A percentile compares a stretch with the other conserved stretches of the same genome.
Evolutionary conservation across 495 filamentous ascomycete genomes (phyloP).

Genomic region (Ramalina intermedia): DNA sequence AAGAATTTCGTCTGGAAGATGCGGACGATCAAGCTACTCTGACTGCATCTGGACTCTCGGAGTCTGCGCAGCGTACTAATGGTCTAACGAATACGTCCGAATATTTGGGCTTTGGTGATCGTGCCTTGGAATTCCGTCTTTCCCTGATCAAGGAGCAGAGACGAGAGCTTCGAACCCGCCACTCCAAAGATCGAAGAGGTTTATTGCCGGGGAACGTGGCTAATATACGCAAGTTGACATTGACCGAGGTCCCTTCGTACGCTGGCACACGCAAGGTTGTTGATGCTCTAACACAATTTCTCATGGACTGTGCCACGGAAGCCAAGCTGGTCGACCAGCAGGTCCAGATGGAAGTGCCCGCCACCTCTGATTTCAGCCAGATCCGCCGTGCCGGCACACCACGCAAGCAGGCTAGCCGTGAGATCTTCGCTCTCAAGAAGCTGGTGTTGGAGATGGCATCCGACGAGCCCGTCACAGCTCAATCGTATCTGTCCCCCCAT

Average conservation of each 20-base stretch:
- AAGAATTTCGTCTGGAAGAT: conserved; percentile 1
- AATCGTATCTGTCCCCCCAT: conserved; percentile 16
- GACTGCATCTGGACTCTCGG: conserved; percentile 9
- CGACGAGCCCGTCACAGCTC: conserved; percentile 20
- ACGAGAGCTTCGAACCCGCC: conserved; percentile 3
- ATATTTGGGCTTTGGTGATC: not conserved
- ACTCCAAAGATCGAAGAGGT: conserved; percentile 6
- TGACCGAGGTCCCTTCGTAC: conserved; percentile 46
- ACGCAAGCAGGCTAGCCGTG: conserved; percentile 27
- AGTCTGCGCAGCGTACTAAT: conserved; percentile 18
- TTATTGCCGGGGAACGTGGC: conserved; percentile 21
- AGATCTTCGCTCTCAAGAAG: conserved; percentile 39
- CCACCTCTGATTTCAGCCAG: conserved; percentile 31
- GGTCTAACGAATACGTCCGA: conserved; percentile 16
- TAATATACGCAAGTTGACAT: conserved; percentile 37
- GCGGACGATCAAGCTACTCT: conserved; percentile 1
- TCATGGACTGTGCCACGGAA: conserved; percentile 46
- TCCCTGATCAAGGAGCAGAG: conserved; percentile 8
- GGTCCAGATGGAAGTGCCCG: conserved; percentile 33
- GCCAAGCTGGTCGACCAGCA: conserved; percentile 38
- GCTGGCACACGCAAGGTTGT: conserved; percentile 28
- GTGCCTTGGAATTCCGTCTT: not conserved
- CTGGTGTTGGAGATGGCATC: conserved; percentile 43
- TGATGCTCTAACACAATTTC: conserved; percentile 38
- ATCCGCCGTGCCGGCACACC: conserved; percentile 22